Base-by-base conservation (phyloP, 2,329 filamentous ascomycete genomes). In the Colletotrichum sansevieriae region DNA sequence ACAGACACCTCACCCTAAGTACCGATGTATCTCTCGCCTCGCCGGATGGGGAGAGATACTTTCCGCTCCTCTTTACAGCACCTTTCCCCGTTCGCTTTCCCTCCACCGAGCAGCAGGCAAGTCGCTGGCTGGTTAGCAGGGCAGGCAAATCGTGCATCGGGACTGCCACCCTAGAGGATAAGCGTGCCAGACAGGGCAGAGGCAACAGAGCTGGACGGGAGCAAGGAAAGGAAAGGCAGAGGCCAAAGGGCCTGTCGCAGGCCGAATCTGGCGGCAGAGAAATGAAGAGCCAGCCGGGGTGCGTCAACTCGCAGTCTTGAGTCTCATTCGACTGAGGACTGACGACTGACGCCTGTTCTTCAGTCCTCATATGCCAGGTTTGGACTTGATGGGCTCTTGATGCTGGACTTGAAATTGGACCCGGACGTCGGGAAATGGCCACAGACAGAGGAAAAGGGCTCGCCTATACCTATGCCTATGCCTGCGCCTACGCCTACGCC, bases 211-310 rank as follows among this genome's bases (percentile, higher is more conserved):
- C 15, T 4, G 25, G 47, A 18, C 18, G 18, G 18, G 18, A 18
- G 18, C 18, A 18, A 18, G 18, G 18, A 22, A 22, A 22, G 22
- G 22, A 22, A 22, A 22, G 43, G 18, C 20, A 51, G 51, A 57
- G 25, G 35, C 51, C 29, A 52, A 67, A 37, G 22, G 60, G n/a
- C 65, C 52, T 64, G 60, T 64, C 46, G 52, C 52, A 54, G 20
- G 41, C 62, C 62, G 41, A 51, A 65, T 68, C 47, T 68, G 55
- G 62, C 49, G 59, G 25, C 25, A 25, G 47, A 65, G 62, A 56
- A 49, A 65, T 65, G 62, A 65, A 68, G 65, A 55, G 44, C 52
- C 25, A 55, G 44, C 33, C 55, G 55, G 62, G 49, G 51, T 58
- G 39, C 39, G 62, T 55, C 44, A 29, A 49, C 54, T 35, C 49